A percentile compares a stretch with the other conserved stretches of the same genome.
Evolutionary conservation across 352 stramenopile species (phyloP).

Genomic region (Globisporangium acanthophoron): DNA sequence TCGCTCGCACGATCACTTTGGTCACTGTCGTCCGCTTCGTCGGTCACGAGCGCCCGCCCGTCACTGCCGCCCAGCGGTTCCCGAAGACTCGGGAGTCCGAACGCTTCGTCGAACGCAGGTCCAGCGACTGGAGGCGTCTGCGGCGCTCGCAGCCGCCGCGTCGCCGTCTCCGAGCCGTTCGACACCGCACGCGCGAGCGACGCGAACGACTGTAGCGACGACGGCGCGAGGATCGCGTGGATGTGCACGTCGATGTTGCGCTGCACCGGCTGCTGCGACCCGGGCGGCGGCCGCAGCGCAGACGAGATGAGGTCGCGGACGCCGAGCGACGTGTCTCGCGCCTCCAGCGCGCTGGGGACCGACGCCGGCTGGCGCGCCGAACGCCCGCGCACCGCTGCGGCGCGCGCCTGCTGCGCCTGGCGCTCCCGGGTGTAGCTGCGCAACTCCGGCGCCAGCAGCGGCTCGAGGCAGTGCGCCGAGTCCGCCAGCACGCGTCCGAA

Average conservation of each 20-base stretch:
- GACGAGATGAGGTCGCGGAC: constrained; percentile 64
- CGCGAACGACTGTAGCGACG: constrained; percentile 61
- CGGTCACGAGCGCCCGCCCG: constrained; percentile 22
- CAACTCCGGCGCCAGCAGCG: constrained; percentile 52
- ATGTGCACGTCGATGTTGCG: constrained; percentile 87
- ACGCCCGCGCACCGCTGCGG: constrained; percentile 1
- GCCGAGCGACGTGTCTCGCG: constrained; percentile 37
- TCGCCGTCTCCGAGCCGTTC: constrained; percentile 5
- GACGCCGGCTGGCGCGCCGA: constrained; percentile 2
- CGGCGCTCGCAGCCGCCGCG: constrained; percentile 13
- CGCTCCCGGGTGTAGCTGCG: constrained; percentile 28
- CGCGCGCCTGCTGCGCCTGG: constrained; percentile 23
- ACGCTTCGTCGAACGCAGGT: constrained; percentile 31
- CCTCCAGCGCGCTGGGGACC: constrained; percentile 18
- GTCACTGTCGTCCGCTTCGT: constrained; percentile 22
- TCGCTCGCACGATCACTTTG: constrained; percentile 22
- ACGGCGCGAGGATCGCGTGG: constrained; percentile 77
- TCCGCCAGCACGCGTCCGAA: constrained; percentile 72
- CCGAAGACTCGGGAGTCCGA: constrained; percentile 28
- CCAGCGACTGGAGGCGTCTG: constrained; percentile 19
- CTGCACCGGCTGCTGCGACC: constrained; percentile 25
- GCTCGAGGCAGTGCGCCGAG: constrained; percentile 52
- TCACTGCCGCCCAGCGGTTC: constrained; percentile 18
- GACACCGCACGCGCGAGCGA: constrained; percentile 25
- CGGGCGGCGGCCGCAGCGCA: constrained; percentile 18